Evolutionary conservation across 805 yeast genomes (phyloP).

Genomic region (Ogataea philodendri): DNA sequence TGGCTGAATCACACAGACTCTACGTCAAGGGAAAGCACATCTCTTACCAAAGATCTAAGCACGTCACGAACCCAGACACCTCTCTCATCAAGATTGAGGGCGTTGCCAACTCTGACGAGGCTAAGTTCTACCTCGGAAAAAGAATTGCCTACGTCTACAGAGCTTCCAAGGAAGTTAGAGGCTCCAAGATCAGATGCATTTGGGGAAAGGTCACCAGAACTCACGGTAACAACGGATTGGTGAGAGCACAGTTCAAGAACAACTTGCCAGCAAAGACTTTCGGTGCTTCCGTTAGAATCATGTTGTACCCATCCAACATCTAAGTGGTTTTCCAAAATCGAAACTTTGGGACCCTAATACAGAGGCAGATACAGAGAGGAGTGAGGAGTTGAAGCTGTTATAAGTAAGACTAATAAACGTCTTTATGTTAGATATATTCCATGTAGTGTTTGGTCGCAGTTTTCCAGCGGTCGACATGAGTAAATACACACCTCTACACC

Average conservation of each 20-base stretch:
- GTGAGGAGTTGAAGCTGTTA: slow-evolving; percentile 4
- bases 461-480: too few relatives aligned
- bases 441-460: too few relatives aligned
- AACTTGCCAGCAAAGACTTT: slow-evolving; percentile 99
- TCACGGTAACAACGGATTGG: slow-evolving; percentile 98
- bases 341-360: too few relatives aligned
- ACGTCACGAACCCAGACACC: slow-evolving; percentile 95
- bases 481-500: slow-evolving; percentile 11
- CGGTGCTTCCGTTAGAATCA: slow-evolving; percentile 99
- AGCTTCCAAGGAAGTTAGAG: slow-evolving; percentile 96
- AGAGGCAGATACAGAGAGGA: slow-evolving; percentile 3
- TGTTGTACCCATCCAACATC: slow-evolving; percentile 99
- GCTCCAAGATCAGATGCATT: slow-evolving; percentile 98
- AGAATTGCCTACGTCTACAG: slow-evolving; percentile 99
- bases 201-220: slow-evolving; percentile 99
- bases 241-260: slow-evolving; percentile 98
- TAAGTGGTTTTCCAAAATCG: slow-evolving; percentile 42
- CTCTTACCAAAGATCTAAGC: slow-evolving; percentile 99
- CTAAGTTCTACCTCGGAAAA: slow-evolving; percentile 99
- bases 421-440: background rate
- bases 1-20: slow-evolving; percentile 98
- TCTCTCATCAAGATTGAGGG: slow-evolving; percentile 97
- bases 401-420: slow-evolving; percentile 13
- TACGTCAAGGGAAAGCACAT: slow-evolving; percentile 99
- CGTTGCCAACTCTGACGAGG: slow-evolving; percentile 87